Base-by-base conservation (phyloP, 495 filamentous ascomycete species). In the Hypoxylon intermedium region DNA sequence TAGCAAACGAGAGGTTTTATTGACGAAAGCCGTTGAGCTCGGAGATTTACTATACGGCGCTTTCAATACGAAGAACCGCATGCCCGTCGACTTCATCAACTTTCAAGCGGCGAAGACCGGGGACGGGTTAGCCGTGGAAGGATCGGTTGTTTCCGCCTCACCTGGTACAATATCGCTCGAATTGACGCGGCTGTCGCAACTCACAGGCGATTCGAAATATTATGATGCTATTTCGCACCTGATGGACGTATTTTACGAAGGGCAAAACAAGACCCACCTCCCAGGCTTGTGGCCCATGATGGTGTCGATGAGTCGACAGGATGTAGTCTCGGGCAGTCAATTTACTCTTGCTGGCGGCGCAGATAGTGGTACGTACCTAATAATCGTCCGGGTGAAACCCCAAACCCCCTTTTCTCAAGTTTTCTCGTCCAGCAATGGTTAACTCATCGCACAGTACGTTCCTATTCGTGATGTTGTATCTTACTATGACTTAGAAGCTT, bases 141-240 rank as follows among this genome's bases (percentile, higher is more conserved):
- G 45, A 6, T 47, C 33, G 2, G 72, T 75, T 1, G 73, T 74
- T 0, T 72, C 70, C 0, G 73, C 75, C 6, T 74, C 67, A 11
- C 74, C 74, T 0, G 74, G 72, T 0, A 75, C 92, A 7, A 76
- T 97, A 23, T 89, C 88, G 3, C 72, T 97, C 41, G 93, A 97
- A 71, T 91, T 97, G 65, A 95, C 93, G 9, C 83, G 89, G 12
- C 79, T 97, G 15, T 87, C 91, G 7, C 93, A 97, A 69, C 70
- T 97, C 44, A 97, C 93, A 4, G 89, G 87, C 40, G 82, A 96
- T 42, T 74, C 84, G 33, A 96, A 90, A 63, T 97, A 96, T 74
- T 97, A 95, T 64, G 93, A 97, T 75, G 93, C 92, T 2, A 79
- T 96, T 54, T 85, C 90, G 19, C 83, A 89, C 3, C 88, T 97